Evolutionary conservation across 306 rosid genomes (phyloP).

Genomic region (Rosa rugosa): DNA sequence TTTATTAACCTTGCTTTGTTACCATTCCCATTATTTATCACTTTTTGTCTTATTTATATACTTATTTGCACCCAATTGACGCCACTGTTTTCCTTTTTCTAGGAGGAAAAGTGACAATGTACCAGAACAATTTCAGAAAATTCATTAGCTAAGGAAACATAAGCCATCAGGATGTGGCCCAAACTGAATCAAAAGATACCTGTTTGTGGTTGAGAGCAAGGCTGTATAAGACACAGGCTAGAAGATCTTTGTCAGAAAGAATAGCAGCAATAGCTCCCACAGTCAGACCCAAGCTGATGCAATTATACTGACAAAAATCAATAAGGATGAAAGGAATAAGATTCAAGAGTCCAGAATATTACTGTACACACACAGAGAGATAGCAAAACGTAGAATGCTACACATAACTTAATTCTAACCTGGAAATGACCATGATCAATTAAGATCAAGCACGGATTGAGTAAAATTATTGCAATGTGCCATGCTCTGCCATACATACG

Average conservation of each 20-base stretch:
- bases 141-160: neutral
- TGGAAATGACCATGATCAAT: conserved; percentile 92
- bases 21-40: neutral
- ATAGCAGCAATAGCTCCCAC: conserved; percentile 75
- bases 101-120: neutral
- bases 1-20: neutral
- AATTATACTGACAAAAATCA: conserved; percentile 60
- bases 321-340: neutral
- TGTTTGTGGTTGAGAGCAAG: conserved; percentile 84
- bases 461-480: conserved; percentile 63
- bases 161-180: neutral
- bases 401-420: conserved; percentile 36
- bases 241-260: conserved; percentile 59
- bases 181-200: conserved; percentile 35
- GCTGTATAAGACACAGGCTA: conserved; percentile 63
- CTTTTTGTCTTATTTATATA: neutral
- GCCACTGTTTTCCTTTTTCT: neutral
- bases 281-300: conserved; percentile 88
- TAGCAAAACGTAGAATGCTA: conserved; percentile 3
- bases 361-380: neutral
- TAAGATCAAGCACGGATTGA: conserved; percentile 72
- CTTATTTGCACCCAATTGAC: neutral
- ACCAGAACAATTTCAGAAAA: neutral
- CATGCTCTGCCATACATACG: conserved; percentile 56
- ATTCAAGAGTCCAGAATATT: neutral